Evolutionary conservation across 768 basidiomycete genomes (phyloP), one percentile per base, ranked within the genome.

Genomic region (Podaxis rugospora): DNA sequence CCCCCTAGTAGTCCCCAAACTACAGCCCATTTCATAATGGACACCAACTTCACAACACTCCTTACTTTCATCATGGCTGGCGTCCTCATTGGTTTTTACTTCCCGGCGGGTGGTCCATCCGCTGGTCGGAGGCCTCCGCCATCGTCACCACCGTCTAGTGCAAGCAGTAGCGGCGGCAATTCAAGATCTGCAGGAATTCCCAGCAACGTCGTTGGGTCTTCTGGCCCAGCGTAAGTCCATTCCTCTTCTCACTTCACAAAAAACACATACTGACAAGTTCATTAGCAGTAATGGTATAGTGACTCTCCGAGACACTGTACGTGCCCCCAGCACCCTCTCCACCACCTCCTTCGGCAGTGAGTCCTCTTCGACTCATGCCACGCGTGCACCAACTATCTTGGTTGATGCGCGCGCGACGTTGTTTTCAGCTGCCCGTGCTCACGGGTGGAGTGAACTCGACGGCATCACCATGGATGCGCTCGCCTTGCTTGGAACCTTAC

Each of bases 361-460:
- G 39, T 25, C 7, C 9, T 42, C 42, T 16, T 21, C 42, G 42
- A 3, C 59, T 53, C 40, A 18, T 16, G 27, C 28, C 27, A 5
- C 39, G 7, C 51, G 6, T 5, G 42, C 27, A 14, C 9, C 28
- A 27, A 23, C 59, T 14, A 14, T 5, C 23, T 27, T 25, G 18
- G 51, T 23, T 9, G 52, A 53, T 53, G 21, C 51, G 10, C 51
- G 51, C 27, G 32, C 16, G 1, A 46, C 28, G 32, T 37, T 60
- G 11, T 14, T 51, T 40, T 35, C 51, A 32, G 51, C 51, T 18
- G 11, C 52, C 51, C 59, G 13, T 18, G 40, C 51, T 28, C 59
- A 21, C 5, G 59, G 59, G 18, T 60, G 59, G 59, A 14, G 37
- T 21, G 51, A 40, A 21, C 59, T 60, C 32, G 18, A 42, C 18